Base-by-base conservation (phyloP, 2,329 filamentous ascomycete species). In the Epichloe sp. region DNA sequence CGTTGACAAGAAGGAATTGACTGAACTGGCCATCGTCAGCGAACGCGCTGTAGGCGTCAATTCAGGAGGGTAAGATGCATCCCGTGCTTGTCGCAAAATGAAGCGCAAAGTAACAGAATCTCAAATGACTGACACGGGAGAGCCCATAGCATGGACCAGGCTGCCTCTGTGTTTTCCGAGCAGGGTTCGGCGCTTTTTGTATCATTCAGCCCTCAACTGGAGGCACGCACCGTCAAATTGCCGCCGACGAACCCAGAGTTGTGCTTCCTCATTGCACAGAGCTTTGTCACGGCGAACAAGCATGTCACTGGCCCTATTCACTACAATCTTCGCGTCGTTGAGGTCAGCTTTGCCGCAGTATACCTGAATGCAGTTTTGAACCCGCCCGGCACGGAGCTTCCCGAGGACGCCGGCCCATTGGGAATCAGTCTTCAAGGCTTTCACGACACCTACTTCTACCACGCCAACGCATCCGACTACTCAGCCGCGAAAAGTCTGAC, bases 281-380 rank as follows among this genome's bases (percentile, higher is more conserved):
- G 86, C 53, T 95, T 95, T 65, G 86, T 98, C 54, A 85, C 85
- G 15, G 87, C 91, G 5, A 90, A 97, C 74, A 98, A 98, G 71
- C 87, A 93, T 63, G 86, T 91, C 55, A 95, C 91, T 1, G 93
- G 85, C 0, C 91, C 91, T 0, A 83, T 94, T 56, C 88, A 91
- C 75, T 98, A 97, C 75, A 98, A 98, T 67, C 79, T 98, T 23
- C 85, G 93, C 31, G 93, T 98, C 1, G 93, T 96, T 38, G 93
- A 98, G 70, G 94, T 88, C 71, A 93, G 86, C 50, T 77, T 98
- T 35, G 93, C 93, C 3, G 89, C 93, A 3, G 78, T 77, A 23
- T 81, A 79, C 61, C 73, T 84, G 53, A 74, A 82, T 57, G 77
- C 79, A 26, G 70, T 72, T 26, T 68, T 82, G 52, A 79, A 77